phyloP scores from a whole-genome alignment of 805 yeast species.

The Saccharomycopsis capsularis region DNA sequence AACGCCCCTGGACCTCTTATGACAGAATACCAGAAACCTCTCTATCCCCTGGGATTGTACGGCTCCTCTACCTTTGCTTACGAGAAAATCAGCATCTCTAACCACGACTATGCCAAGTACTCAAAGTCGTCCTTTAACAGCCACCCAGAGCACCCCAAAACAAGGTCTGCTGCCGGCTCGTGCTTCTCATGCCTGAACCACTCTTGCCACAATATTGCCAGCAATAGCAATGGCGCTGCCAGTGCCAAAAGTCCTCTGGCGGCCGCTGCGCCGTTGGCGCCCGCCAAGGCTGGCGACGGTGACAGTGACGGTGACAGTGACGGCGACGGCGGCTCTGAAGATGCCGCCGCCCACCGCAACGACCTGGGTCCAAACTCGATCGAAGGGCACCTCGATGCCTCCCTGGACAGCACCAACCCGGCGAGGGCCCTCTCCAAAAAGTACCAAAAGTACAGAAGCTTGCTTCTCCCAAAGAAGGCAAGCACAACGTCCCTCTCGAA shows the following conservation, averaged over 20 bases:
- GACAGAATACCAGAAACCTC: background rate
- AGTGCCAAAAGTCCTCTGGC: background rate
- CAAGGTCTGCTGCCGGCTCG: background rate
- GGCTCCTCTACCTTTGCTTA: background rate
- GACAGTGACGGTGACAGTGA: no score
- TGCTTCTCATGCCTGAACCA: background rate
- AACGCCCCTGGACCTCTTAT: no score
- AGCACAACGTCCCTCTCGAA: slow-evolving; percentile 2
- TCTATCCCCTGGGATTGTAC: background rate
- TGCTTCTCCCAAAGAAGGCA: slow-evolving; percentile 12
- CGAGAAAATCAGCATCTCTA: slow-evolving; percentile 15
- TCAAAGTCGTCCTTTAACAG: slow-evolving; percentile 11
- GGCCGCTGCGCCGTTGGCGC: background rate
- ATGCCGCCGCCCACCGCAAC: background rate
- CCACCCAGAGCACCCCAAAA: background rate
- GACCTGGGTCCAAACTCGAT: no score
- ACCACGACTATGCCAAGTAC: slow-evolving; percentile 21
- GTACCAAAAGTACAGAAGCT: slow-evolving; percentile 19
- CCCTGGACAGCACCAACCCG: slow-evolving; percentile 1
- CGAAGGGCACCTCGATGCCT: background rate
- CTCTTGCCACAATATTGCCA: no score
- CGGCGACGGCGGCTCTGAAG: no score
- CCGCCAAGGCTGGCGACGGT: background rate
- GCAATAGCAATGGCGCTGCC: background rate
- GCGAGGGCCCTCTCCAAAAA: slow-evolving; percentile 9